Percentiles rank a stretch among this genome's conserved stretches.
Evolutionary conservation across 2,329 filamentous ascomycete species (phyloP).

Genomic region (Ascochyta koolunga): DNA sequence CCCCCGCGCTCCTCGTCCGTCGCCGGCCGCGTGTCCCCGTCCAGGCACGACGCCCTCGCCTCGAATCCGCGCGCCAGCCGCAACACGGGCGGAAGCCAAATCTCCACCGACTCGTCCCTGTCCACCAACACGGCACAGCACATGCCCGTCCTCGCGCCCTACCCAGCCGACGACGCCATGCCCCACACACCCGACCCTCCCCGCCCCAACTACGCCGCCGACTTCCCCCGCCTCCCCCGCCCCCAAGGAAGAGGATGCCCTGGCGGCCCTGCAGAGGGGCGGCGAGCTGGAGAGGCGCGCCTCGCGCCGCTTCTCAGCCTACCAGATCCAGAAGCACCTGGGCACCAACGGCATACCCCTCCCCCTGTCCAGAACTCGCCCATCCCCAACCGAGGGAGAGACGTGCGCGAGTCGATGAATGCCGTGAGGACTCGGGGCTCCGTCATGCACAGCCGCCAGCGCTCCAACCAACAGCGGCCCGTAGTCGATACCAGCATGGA

Average conservation of each 20-base stretch:
- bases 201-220: conserved; percentile 55
- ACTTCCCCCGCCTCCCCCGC: conserved; percentile 77
- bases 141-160: conserved; percentile 75
- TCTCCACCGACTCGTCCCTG: conserved; percentile 61
- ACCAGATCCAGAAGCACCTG: conserved; percentile 94
- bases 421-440: conserved; percentile 68
- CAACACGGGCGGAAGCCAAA: conserved; percentile 39
- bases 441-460: conserved; percentile 58
- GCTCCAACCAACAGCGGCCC: conserved; percentile 55
- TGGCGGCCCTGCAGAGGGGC: conserved; percentile 88
- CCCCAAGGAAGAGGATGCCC: conserved; percentile 86
- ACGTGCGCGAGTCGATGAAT: conserved; percentile 83
- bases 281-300: conserved; percentile 91
- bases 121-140: conserved; percentile 80
- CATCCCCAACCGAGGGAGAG: conserved; percentile 82
- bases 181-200: conserved; percentile 44
- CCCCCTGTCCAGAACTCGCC: conserved; percentile 79
- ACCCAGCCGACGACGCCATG: conserved; percentile 66
- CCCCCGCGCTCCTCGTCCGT: conserved; percentile 55
- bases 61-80: conserved; percentile 43
- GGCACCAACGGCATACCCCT: conserved; percentile 86
- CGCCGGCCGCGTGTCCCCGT: conserved; percentile 53
- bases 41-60: conserved; percentile 49
- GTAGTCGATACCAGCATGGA: conserved; percentile 66
- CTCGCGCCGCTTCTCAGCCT: conserved; percentile 91